These are phyloP conservation scores for Coix lacrymajobi DNA, from an alignment of 176 grass and related monocot species.

Conservation along the genomic window DNA sequence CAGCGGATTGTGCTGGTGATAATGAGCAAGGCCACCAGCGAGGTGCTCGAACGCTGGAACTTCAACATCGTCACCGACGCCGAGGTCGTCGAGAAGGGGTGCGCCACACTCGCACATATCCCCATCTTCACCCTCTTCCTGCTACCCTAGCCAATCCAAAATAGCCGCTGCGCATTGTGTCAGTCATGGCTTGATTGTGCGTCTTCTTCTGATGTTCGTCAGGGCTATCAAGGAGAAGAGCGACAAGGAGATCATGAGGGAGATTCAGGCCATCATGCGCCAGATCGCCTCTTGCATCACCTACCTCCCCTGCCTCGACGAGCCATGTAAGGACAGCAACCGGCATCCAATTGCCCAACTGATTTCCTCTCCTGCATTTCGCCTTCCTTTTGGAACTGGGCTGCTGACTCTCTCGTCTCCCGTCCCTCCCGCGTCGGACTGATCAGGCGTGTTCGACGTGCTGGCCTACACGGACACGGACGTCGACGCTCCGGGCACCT, in stretches of 20 bases:
- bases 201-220: not conserved
- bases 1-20: conserved; percentile 93
- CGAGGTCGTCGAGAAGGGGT: conserved; percentile 93
- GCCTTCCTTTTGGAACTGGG: not conserved
- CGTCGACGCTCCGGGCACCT: conserved; percentile 63
- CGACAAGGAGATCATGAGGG: conserved; percentile 99
- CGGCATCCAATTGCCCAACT: not conserved
- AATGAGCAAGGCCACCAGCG: conserved; percentile 84
- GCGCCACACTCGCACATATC: not conserved
- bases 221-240: conserved; percentile 88
- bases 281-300: conserved; percentile 92
- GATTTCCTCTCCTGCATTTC: not conserved
- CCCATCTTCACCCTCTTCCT: not conserved
- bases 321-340: conserved; percentile 55
- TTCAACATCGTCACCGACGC: conserved; percentile 86
- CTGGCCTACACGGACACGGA: conserved; percentile 94
- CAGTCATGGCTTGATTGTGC: not conserved
- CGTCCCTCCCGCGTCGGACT: not conserved
- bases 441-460: conserved; percentile 86
- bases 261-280: conserved; percentile 99
- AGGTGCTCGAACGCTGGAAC: conserved; percentile 97
- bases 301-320: conserved; percentile 95
- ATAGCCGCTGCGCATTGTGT: not conserved
- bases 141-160: not conserved
- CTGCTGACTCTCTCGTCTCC: not conserved